phyloP scores from a whole-genome alignment of 2,329 filamentous ascomycete genomes.

The Exophiala viscosa region DNA sequence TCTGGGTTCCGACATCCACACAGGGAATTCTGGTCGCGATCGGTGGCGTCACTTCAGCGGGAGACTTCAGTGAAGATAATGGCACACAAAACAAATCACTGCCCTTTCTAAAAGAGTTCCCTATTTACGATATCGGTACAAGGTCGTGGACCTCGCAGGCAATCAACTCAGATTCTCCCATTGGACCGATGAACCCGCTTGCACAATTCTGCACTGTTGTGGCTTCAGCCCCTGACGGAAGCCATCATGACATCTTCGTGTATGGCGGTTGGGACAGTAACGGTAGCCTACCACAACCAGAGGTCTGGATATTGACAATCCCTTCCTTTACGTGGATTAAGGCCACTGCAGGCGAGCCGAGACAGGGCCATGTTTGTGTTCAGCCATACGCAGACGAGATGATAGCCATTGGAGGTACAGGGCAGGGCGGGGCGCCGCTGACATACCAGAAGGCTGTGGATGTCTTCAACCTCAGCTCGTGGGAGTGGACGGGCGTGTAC shows the following conservation, averaged over 20 bases:
- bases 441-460: constrained; percentile 38
- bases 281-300: constrained; percentile 26
- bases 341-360: constrained; percentile 13
- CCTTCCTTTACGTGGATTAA: constrained; percentile 3
- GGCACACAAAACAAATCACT: constrained; percentile 1
- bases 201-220: constrained; percentile 41
- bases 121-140: constrained; percentile 37
- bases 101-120: constrained; percentile 33
- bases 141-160: constrained; percentile 35
- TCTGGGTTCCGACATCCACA: constrained; percentile 52
- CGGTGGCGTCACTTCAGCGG: constrained; percentile 32
- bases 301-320: constrained; percentile 34
- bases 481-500: constrained; percentile 33
- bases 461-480: constrained; percentile 39
- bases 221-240: constrained; percentile 35
- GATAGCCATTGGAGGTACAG: constrained; percentile 36
- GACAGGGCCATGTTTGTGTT: constrained; percentile 33
- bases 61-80: constrained; percentile 3
- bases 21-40: constrained; percentile 37
- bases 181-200: constrained; percentile 23
- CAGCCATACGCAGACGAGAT: constrained; percentile 48
- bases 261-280: constrained; percentile 34
- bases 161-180: constrained; percentile 33
- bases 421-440: not conserved
- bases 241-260: constrained; percentile 36